These are phyloP conservation scores for Salix viminalis DNA, from an alignment of 345 rosid genomes.

Conservation along the genomic window DNA sequence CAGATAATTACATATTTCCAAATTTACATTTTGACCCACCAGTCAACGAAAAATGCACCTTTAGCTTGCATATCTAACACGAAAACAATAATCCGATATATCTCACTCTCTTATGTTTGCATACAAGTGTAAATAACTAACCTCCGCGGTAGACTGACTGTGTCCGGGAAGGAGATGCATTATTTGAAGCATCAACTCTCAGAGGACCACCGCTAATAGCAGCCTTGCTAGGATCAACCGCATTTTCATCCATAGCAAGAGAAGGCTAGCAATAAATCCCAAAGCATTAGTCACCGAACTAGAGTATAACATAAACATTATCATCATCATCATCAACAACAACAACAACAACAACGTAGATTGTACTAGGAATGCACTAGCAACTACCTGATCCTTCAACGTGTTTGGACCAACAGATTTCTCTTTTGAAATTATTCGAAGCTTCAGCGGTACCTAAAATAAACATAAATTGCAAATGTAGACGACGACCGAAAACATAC, in stretches of 20 bases:
- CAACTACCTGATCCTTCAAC: conserved; percentile 33
- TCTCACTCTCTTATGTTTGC: background rate
- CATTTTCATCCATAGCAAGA: conserved; percentile 16
- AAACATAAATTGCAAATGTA: background rate
- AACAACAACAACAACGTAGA: background rate
- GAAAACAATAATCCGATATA: background rate
- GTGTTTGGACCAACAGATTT: conserved; percentile 14
- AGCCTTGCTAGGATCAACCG: conserved; percentile 26
- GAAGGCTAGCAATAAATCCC: conserved; percentile 5
- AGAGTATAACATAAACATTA: background rate
- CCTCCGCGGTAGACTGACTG: conserved; percentile 35
- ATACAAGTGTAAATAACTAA: conserved; percentile 20
- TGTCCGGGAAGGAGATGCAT: conserved; percentile 26
- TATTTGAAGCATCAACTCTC: conserved; percentile 20
- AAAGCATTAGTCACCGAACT: conserved; percentile 9
- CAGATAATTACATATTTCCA: too few relatives aligned
- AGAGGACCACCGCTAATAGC: conserved; percentile 23
- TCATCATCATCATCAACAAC: background rate
- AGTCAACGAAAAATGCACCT: background rate
- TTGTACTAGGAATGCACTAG: background rate
- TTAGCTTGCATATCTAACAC: background rate
- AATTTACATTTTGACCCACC: background rate
- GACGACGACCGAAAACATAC: background rate
- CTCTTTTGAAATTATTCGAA: conserved; percentile 10
- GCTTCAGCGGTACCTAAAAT: conserved; percentile 24